These are phyloP conservation scores for Botrytis aclada DNA, from an alignment of 2,329 filamentous ascomycete species.

Conservation along the genomic window DNA sequence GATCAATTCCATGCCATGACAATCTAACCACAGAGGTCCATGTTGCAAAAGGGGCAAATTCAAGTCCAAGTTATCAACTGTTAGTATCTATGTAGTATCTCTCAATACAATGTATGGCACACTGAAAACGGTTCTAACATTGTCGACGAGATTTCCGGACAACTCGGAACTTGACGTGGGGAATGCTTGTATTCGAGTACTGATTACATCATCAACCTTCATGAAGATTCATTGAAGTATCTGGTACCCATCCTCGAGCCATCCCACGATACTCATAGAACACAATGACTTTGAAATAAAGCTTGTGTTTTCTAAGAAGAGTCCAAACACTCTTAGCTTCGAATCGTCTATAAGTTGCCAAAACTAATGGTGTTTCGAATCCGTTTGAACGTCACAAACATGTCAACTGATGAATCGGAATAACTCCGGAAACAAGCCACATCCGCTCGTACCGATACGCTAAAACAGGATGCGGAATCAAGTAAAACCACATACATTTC, in stretches of 20 bases:
- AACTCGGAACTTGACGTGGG: not conserved
- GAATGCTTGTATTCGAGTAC: not conserved
- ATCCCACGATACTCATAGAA: not conserved
- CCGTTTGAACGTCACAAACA: not conserved
- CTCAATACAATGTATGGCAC: not conserved
- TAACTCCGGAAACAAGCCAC: conserved; percentile 9
- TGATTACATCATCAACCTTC: not conserved
- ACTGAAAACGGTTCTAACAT: not conserved
- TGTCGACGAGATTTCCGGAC: not conserved
- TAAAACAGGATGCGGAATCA: not conserved
- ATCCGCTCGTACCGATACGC: conserved; percentile 1
- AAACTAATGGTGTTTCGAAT: conserved; percentile 7
- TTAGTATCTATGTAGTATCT: not conserved
- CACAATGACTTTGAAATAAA: not conserved
- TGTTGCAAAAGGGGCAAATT: no score
- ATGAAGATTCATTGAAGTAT: not conserved
- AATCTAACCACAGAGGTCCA: not conserved
- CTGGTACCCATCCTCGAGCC: not conserved
- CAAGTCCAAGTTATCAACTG: not conserved
- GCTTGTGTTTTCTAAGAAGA: not conserved
- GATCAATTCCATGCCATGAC: not conserved
- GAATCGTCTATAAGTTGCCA: not conserved
- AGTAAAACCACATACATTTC: not conserved
- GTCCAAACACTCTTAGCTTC: not conserved
- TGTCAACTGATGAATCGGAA: not conserved